Evolutionary conservation across 1,284 basidiomycete genomes (phyloP), one percentile per base, ranked within the genome.

Genomic region (Boletus sp.): DNA sequence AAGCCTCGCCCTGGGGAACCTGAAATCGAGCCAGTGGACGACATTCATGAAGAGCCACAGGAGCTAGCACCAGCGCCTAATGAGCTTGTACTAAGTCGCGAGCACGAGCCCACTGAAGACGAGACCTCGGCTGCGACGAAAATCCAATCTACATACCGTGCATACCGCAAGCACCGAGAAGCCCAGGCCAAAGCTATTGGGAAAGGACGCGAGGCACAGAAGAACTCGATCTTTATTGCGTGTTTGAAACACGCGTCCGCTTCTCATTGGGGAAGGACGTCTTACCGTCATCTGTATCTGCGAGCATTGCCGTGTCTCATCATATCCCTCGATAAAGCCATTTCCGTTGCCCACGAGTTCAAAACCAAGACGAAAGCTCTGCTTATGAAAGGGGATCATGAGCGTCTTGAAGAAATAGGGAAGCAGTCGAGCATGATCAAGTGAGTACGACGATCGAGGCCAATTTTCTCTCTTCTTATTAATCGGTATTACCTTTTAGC

Each of bases 301-400:
- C 83, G 83, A 2, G 79, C 82, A 9, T 70, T 87, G 7, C 82
- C 84, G 1, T 80, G 79, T 62, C 68, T 83, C 6, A 72, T 84
- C 27, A 68, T 80, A 5, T 82, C 77, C 60, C 73, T 86, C 23
- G 78, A 84, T 28, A 66, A 71, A 25, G 70, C 77, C 14, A 69
- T 75, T 14, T 55, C 63, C 1, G 57, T 73, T 27, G 66, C 75
- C 3, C 61, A 70, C 38, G 63, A 70, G 3, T 64, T 66, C 23
- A 83, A 81, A 67, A 67, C 48, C 13, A 64, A 67, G 27, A 76
- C 73, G 4, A 81, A 76, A 64, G 68, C 74, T 50, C 70, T 74
- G 21, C 64, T 78, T 17, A 65, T 31, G 23, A 60, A 67, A 17
- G 76, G 67, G 21, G 54, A 66, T 31, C 73, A 78, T 43, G 47